These are phyloP conservation scores for Alnus glutinosa DNA, from an alignment of 306 rosid species.

Conservation along the genomic window DNA sequence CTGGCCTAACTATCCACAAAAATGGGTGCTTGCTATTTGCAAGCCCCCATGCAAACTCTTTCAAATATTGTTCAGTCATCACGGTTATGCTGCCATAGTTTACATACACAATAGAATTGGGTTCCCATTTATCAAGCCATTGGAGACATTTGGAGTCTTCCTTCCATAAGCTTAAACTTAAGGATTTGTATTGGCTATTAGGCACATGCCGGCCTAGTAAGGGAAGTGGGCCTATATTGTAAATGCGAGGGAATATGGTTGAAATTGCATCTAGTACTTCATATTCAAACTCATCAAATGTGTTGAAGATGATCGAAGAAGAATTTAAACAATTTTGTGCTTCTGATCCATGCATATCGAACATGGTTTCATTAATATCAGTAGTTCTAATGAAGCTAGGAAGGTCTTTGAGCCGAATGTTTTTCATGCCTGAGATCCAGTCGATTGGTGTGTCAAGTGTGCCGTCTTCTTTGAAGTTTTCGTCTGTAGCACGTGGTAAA, in stretches of 20 bases:
- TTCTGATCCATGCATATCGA: conserved; percentile 33
- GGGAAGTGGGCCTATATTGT: conserved; percentile 43
- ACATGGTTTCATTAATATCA: conserved; percentile 32
- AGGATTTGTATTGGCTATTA: conserved; percentile 20
- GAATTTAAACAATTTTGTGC: conserved; percentile 34
- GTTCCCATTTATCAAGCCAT: conserved; percentile 39
- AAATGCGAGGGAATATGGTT: conserved; percentile 38
- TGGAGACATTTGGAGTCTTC: conserved; percentile 37
- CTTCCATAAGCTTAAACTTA: conserved; percentile 36
- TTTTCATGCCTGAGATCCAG: conserved; percentile 43
- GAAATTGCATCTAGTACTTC: conserved; percentile 39
- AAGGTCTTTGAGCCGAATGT: conserved; percentile 42
- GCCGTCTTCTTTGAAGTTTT: conserved; percentile 29
- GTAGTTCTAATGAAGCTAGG: conserved; percentile 42
- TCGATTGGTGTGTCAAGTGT: conserved; percentile 30
- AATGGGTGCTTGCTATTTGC: conserved; percentile 44
- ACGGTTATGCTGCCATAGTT: conserved; percentile 42
- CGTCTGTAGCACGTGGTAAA: conserved; percentile 18
- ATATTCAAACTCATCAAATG: conserved; percentile 39
- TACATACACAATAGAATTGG: conserved; percentile 39
- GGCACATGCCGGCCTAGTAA: conserved; percentile 26
- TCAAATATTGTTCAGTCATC: conserved; percentile 33
- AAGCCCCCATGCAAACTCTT: conserved; percentile 53
- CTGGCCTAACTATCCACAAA: conserved; percentile 48
- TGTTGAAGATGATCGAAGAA: conserved; percentile 36